Evolutionary conservation across 164 flowering plant genomes (phyloP).

Genomic region (Magnolia sinica): DNA sequence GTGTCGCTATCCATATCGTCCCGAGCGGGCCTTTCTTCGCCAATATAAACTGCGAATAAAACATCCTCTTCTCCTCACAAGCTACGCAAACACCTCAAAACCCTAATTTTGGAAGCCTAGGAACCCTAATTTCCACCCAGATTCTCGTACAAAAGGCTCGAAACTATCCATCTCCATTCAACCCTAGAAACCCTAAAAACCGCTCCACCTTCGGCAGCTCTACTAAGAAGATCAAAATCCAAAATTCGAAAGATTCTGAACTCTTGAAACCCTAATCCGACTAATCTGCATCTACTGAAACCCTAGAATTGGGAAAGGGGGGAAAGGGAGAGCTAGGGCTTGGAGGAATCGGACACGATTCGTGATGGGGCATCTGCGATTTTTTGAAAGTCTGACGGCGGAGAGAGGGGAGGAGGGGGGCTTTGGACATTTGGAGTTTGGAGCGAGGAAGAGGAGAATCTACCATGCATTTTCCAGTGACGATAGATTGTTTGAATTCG

Average conservation of each 20-base stretch:
- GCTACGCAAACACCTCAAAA: slow-evolving; percentile 10
- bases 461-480: no score
- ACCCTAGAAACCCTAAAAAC: neutral
- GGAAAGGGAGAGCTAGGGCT: neutral
- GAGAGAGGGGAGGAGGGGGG: neutral
- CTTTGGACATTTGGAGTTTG: neutral
- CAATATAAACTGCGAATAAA: slow-evolving; percentile 94
- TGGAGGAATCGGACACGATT: neutral
- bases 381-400: neutral
- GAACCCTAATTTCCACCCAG: neutral
- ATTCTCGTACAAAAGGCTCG: no score
- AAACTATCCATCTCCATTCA: neutral
- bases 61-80: slow-evolving; percentile 45
- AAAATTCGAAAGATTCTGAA: neutral
- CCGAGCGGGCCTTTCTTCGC: slow-evolving; percentile 98
- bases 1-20: slow-evolving; percentile 98
- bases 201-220: neutral
- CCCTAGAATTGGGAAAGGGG: neutral
- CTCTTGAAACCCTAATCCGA: neutral
- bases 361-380: neutral
- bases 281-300: neutral
- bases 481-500: no score
- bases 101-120: neutral
- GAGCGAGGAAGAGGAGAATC: neutral
- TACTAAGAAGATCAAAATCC: neutral